Percentiles rank a stretch among this genome's conserved stretches.
Evolutionary conservation across 2,329 filamentous ascomycete genomes (phyloP).

Genomic region (Hymenoscyphus fraxineus): DNA sequence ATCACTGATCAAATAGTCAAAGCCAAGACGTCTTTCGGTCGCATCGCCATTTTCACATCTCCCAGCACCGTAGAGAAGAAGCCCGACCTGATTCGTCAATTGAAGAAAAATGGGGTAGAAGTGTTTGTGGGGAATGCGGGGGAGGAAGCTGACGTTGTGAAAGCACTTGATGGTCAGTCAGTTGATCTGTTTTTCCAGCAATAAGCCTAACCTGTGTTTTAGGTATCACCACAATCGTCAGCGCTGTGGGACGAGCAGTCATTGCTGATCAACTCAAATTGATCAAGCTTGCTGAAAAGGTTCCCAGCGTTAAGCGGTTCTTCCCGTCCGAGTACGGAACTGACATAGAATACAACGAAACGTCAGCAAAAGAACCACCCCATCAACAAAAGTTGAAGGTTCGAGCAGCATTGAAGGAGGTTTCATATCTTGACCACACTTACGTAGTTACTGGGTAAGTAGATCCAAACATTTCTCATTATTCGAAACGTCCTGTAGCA

Average conservation of each 20-base stretch:
- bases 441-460: conserved; percentile 37
- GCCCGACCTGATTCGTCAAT: conserved; percentile 42
- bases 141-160: conserved; percentile 47
- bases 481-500: background rate
- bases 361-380: conserved; percentile 58
- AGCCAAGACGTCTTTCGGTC: conserved; percentile 42
- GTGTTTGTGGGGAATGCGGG: conserved; percentile 54
- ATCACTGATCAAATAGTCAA: conserved; percentile 48
- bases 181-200: background rate
- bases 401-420: conserved; percentile 54
- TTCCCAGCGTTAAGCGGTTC: conserved; percentile 60
- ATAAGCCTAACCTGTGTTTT: background rate
- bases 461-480: background rate
- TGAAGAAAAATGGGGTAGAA: conserved; percentile 45
- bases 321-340: conserved; percentile 55
- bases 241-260: conserved; percentile 59
- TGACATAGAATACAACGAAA: conserved; percentile 51
- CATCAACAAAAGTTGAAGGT: conserved; percentile 69
- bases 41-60: conserved; percentile 56
- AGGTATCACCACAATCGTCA: conserved; percentile 62
- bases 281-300: conserved; percentile 55
- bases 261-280: conserved; percentile 59
- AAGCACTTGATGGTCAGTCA: conserved; percentile 46
- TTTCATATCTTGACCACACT: conserved; percentile 56
- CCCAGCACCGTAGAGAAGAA: conserved; percentile 49